Percentiles rank a stretch among this genome's conserved stretches.
Conservation (phyloP, 495 filamentous ascomycete genomes). For the Pseudomonodictys pantanalensis region DNA sequence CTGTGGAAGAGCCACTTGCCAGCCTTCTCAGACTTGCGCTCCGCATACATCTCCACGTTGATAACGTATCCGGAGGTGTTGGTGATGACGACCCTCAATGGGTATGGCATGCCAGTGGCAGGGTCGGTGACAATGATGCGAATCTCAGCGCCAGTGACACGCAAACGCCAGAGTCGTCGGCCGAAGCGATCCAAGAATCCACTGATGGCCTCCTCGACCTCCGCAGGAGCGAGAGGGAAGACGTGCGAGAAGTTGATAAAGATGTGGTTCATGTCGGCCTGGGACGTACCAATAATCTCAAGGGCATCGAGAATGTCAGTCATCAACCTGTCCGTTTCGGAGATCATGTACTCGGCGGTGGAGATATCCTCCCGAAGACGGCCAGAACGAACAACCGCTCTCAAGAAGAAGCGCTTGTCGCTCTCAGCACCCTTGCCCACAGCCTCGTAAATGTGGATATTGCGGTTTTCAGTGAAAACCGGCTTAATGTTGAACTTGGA, state of each 20-base stretch:
- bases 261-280: conserved; percentile 99
- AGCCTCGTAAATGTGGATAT: conserved; percentile 97
- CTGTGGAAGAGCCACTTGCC: conserved; percentile 96
- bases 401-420: conserved; percentile 97
- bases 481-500: conserved; percentile 97
- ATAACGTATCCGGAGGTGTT: conserved; percentile 99
- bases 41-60: conserved; percentile 94
- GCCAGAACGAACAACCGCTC: conserved; percentile 87
- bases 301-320: conserved; percentile 96
- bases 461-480: conserved; percentile 97
- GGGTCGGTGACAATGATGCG: conserved; percentile 96
- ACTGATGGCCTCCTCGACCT: conserved; percentile 90
- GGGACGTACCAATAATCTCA: conserved; percentile 98
- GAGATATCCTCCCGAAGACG: conserved; percentile 95
- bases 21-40: conserved; percentile 94
- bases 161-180: conserved; percentile 90
- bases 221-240: conserved; percentile 84
- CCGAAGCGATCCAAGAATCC: conserved; percentile 97
- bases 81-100: conserved; percentile 92
- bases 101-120: conserved; percentile 77
- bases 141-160: conserved; percentile 96
- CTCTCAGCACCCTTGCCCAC: conserved; percentile 89
- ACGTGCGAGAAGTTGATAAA: conserved; percentile 98
- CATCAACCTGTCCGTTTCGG: conserved; percentile 92
- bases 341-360: conserved; percentile 95